A percentile compares a stretch with the other conserved stretches of the same genome.
phyloP scores from a whole-genome alignment of 805 yeast species.

The Metschnikowia corniflorae region DNA sequence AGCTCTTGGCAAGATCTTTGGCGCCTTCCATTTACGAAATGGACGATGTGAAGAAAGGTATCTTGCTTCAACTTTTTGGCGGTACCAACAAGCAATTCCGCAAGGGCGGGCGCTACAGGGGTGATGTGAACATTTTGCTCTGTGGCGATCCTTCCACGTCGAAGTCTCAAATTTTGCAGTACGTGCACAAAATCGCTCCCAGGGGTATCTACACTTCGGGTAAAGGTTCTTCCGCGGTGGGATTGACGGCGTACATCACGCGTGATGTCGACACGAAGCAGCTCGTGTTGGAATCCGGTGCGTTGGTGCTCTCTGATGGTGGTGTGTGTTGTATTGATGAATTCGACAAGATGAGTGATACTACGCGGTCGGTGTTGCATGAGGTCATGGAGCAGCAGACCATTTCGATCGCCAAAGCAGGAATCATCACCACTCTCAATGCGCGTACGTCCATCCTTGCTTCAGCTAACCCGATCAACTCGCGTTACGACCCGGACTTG shows the following conservation, averaged over 20 bases:
- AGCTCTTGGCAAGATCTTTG: constrained; percentile 78
- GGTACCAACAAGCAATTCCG: constrained; percentile 87
- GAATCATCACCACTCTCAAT: constrained; percentile 93
- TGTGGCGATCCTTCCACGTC: constrained; percentile 99
- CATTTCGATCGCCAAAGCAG: constrained; percentile 96
- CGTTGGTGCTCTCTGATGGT: constrained; percentile 92
- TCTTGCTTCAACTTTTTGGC: constrained; percentile 87
- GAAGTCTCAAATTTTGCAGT: constrained; percentile 89
- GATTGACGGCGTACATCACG: constrained; percentile 95
- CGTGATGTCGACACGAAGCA: constrained; percentile 93
- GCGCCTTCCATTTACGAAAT: constrained; percentile 97
- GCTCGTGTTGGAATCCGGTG: constrained; percentile 92
- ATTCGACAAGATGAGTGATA: constrained; percentile 94
- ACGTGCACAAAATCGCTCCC: constrained; percentile 96
- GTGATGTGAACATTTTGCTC: constrained; percentile 84
- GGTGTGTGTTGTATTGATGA: constrained; percentile 99
- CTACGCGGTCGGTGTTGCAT: constrained; percentile 91
- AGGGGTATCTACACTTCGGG: constrained; percentile 98
- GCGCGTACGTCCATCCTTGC: constrained; percentile 96
- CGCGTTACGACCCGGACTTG: constrained; percentile 89
- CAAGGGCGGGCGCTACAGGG: constrained; percentile 93
- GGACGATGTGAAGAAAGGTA: constrained; percentile 96
- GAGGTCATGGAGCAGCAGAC: constrained; percentile 99
- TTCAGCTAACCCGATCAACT: constrained; percentile 95
- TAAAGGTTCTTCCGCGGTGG: constrained; percentile 98